Evolutionary conservation across 1,284 basidiomycete species (phyloP), one percentile per base, ranked within the genome.

Genomic region (Ceratobasidium sp.): DNA sequence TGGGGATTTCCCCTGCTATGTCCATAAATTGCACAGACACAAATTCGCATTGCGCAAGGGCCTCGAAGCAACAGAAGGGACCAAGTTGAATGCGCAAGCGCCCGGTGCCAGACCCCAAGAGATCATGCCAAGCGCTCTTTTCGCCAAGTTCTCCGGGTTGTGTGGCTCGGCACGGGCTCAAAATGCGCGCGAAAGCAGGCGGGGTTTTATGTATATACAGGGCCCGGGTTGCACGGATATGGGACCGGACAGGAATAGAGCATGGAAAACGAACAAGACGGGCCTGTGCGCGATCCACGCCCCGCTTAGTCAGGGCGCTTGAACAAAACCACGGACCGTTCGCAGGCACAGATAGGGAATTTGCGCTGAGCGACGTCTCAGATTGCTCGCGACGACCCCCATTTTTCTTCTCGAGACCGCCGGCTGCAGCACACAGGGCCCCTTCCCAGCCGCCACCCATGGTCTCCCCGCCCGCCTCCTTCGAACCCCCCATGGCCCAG

Each of bases 391-490:
- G 16, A 53, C 45, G 46, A 67, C 62, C n/a, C 14, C 34, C 48
- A 23, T 67, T 34, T 67, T 52, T 43, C 21, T 8, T 52, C 61
- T 34, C 52, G 52, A 53, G 52, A 53, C 52, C 52, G 28, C 52
- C 52, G 28, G 28, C 52, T 50, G 48, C 48, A 50, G 52, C 52
- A 53, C 26, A 18, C 52, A 2, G 9, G 28, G 52, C 28, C 52
- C 28, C 28, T 12, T 4, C 48, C 9, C 48, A n/a, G 18, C 8
- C 21, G 6, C 21, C 48, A n/a, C 21, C 18, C 52, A 69, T 69
- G 52, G 65, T 46, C 65, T 69, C 65, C 32, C 53, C 65, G 21
- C 36, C 65, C 28, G 21, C 61, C 36, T 69, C 65, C 18, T 52
- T 52, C 53, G 65, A 69, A 39, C 43, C 65, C 39, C 65, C 50